phyloP scores from a whole-genome alignment of 2,329 filamentous ascomycete genomes.

The Hypoxylon sp. region DNA sequence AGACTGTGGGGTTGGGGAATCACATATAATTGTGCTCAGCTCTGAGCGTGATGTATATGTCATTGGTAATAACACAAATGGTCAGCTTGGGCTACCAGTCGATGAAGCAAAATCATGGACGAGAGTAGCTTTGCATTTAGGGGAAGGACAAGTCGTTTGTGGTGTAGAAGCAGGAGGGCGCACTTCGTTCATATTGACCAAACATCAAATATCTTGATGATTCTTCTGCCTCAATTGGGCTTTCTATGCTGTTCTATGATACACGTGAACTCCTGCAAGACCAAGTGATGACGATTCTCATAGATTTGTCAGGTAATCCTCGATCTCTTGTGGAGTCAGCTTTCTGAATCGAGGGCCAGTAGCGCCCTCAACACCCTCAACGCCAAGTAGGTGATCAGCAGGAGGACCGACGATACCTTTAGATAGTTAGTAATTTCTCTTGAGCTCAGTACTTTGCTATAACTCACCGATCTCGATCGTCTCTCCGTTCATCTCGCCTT shows the following conservation, averaged over 20 bases:
- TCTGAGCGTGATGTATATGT: constrained; percentile 66
- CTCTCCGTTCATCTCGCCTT: constrained; percentile 99
- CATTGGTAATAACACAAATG: constrained; percentile 69
- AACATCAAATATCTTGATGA: constrained; percentile 48
- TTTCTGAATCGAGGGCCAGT: constrained; percentile 92
- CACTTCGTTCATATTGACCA: constrained; percentile 65
- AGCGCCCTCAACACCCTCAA: constrained; percentile 88
- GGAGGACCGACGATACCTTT: constrained; percentile 94
- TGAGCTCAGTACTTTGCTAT: neutral
- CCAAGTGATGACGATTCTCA: constrained; percentile 63
- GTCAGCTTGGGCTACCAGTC: constrained; percentile 69
- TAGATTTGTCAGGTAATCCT: constrained; percentile 99
- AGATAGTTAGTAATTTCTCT: constrained; percentile 49
- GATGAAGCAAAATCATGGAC: constrained; percentile 55
- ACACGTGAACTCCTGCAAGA: constrained; percentile 57
- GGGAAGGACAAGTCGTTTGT: constrained; percentile 51
- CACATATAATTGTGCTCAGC: constrained; percentile 71
- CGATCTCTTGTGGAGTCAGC: constrained; percentile 96
- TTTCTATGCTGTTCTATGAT: constrained; percentile 65
- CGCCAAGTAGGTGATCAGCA: constrained; percentile 91
- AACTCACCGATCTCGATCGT: constrained; percentile 94
- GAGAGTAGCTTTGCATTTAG: constrained; percentile 53
- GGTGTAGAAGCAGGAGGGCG: constrained; percentile 65
- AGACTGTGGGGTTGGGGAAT: constrained; percentile 71
- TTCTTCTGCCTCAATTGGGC: constrained; percentile 54